Percentiles rank a stretch among this genome's conserved stretches.
These are phyloP conservation scores for Clavispora asparagi DNA, from an alignment of 805 yeast genomes.

Conservation along the genomic window DNA sequence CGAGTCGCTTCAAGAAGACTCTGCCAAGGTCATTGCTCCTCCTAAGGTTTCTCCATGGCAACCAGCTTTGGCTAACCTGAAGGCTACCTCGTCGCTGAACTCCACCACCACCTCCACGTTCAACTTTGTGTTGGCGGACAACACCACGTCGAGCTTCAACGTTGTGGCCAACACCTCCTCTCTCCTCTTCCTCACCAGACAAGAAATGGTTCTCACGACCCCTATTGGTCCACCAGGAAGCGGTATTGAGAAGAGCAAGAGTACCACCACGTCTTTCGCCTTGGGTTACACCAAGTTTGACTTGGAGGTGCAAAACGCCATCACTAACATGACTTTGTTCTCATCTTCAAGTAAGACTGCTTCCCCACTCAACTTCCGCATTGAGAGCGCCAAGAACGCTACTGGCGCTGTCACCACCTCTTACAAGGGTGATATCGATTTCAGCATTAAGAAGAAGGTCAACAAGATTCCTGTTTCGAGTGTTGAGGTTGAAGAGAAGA, in stretches of 20 bases:
- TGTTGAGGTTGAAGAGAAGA: conserved; percentile 1
- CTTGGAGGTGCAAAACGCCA: neutral
- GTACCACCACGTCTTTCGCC: neutral
- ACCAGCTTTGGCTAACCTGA: conserved; percentile 16
- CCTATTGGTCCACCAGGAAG: conserved; percentile 3
- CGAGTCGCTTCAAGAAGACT: conserved; percentile 11
- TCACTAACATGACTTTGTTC: conserved; percentile 1
- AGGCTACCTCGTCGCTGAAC: conserved; percentile 13
- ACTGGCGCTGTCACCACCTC: neutral
- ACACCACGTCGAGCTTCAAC: conserved; percentile 14
- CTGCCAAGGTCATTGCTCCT: conserved; percentile 20
- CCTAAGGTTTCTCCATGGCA: conserved; percentile 17
- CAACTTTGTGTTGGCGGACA: conserved; percentile 22
- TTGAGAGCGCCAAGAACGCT: neutral
- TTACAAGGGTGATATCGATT: neutral
- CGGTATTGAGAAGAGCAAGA: neutral
- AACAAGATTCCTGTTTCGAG: neutral
- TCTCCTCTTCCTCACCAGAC: conserved; percentile 3
- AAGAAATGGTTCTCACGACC: neutral
- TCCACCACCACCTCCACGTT: conserved; percentile 15
- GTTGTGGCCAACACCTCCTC: conserved; percentile 6
- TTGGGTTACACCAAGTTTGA: neutral
- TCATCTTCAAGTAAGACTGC: neutral
- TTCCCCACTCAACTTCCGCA: neutral
- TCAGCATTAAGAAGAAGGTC: neutral